These are phyloP conservation scores for Fimicolochytrium jonesii DNA, from an alignment of 192 early-diverging fungal species.

Conservation along the genomic window DNA sequence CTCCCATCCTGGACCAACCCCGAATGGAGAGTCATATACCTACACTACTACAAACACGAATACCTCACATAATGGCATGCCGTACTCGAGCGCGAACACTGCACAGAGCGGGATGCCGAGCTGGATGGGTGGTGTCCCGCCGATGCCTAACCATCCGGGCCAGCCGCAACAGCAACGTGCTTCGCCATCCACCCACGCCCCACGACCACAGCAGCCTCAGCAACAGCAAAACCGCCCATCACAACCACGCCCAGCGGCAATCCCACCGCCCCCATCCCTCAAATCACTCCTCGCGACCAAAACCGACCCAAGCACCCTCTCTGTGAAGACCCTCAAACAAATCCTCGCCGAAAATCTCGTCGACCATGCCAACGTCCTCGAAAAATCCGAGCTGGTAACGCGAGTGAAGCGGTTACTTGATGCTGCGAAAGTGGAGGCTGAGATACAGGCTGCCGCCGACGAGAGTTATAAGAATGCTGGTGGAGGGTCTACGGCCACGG, in stretches of 20 bases:
- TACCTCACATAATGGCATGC: too few relatives aligned
- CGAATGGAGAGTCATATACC: too few relatives aligned
- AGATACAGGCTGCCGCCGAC: neutral
- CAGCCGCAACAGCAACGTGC: neutral
- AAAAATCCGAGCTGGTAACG: constrained; percentile 70
- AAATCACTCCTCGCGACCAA: constrained; percentile 28
- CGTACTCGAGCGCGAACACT: too few relatives aligned
- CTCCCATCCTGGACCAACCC: too few relatives aligned
- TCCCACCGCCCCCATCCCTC: constrained; percentile 15
- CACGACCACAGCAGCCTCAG: neutral
- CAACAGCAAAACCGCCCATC: neutral
- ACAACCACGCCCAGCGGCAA: neutral
- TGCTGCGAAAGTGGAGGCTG: constrained; percentile 3
- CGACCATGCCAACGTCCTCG: constrained; percentile 62
- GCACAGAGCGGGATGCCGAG: too few relatives aligned
- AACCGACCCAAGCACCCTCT: constrained; percentile 51
- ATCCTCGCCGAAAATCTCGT: constrained; percentile 64
- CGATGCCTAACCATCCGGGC: neutral
- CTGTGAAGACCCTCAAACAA: constrained; percentile 64
- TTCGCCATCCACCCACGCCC: neutral
- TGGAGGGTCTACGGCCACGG: constrained; percentile 64
- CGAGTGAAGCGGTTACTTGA: constrained; percentile 62
- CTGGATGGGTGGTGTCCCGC: too few relatives aligned
- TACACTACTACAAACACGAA: too few relatives aligned
- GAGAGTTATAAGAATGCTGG: constrained; percentile 37